Evolutionary conservation across 192 early-diverging fungal genomes (phyloP), one percentile per base, ranked within the genome.

Genomic region (Gonapodya prolifera): DNA sequence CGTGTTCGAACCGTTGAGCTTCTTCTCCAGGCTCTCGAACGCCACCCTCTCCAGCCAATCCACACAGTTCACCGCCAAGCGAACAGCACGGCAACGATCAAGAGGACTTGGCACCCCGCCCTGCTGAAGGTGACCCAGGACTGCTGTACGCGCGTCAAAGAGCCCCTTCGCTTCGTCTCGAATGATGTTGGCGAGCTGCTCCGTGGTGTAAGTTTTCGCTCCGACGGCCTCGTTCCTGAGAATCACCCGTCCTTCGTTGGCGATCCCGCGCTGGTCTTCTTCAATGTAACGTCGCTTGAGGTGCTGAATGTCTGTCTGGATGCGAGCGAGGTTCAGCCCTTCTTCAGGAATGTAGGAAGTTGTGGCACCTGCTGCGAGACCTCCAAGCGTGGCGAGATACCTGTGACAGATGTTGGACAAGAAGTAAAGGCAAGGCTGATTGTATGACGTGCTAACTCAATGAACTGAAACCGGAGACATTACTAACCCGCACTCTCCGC

Each of bases 111-210:
- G 95, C 13, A 92, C 90, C 77, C 91, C 92, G 35, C 97, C 97
- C 82, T 99, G 97, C 82, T 98, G 97, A 76, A 96, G 85, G 78
- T 99, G 97, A 29, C 97, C 97, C 34, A 99, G 86, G 1, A 96
- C 91, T 16, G 95, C 88, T 8, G 95, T 95, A 69, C 93, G 88
- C 0, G 93, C 93, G 82, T 96, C 96, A 81, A 93, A 99, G 79
- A 96, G 88, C 0, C 91, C 92, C 36, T 89, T 84, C 29, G 93
- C 92, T 82, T 99, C 97, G 28, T 92, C 91, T 74, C 91, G 87
- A 81, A 97, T 86, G 45, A 99, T 98, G 30, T 83, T 85, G 2
- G 91, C 88, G 17, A 98, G 89, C 75, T 94, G 91, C 33, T 96
- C 89, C 0, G 97, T 99, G 2, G 93, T 92, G 85, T 99, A 99